Base-by-base conservation (phyloP, 371 early-diverging fungal species). In the Actinomucor elegans region DNA sequence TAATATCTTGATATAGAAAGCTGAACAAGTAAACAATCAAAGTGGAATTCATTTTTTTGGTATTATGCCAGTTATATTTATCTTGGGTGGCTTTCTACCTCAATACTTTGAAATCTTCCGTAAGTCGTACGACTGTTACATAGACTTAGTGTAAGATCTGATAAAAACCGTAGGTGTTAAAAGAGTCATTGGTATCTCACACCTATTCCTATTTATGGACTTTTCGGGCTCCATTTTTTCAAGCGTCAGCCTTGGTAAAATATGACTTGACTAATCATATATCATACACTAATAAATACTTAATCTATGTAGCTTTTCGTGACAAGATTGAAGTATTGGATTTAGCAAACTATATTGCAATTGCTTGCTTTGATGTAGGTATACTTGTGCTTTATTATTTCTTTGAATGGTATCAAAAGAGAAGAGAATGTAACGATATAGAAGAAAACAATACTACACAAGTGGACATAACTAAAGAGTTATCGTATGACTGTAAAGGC, bases 41-140 rank as follows among this genome's bases (percentile, higher is more conserved):
- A 55, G 63, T 48, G 72, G 65, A 9, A 42, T 66, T n/a, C 55
- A 51, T 11, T 61, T 77, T 4, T 61, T 74, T 14, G 80, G 80
- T 8, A 64, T 76, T 11, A 32, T 83, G n/a, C 75, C 82, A 0
- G 65, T 67, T n/a, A 53, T 78, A 3, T 50, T 75, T 27, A 61
- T 77, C 4, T 28, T 61, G 9, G 23, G 71, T 9, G 83, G 83
- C 20, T 79, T 79, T 50, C n/a, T 73, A 14, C 80, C 80, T 1
- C 81, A 83, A 44, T 81, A 71, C 26, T 56, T 50, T 31, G 70
- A 76, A 21, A 78, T 83, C n/a, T 71, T 62, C 50, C 47, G 69
- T 64, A 63, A 61, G 47, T 52, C 31, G 6, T 21, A 10, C 8
- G n/a, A n/a, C n/a, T n/a, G n/a, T n/a, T n/a, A n/a, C n/a, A n/a